Conservation (phyloP, 768 basidiomycete genomes). For the Arthromyces matolae region DNA sequence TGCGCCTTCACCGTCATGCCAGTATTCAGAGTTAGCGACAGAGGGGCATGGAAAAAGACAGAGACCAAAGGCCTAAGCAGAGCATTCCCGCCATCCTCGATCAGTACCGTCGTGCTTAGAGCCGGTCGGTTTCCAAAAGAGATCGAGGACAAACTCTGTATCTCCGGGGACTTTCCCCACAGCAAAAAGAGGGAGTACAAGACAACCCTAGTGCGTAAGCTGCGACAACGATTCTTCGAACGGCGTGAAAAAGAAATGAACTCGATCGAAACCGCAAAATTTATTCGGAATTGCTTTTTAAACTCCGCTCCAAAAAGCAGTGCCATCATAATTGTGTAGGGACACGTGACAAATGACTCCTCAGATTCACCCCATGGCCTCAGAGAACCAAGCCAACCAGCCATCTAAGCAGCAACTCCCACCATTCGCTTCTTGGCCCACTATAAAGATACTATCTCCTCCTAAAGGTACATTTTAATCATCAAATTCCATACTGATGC, state of each 20-base stretch:
- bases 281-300: constrained; percentile 15
- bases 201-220: constrained; percentile 65
- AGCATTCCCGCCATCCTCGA: constrained; percentile 49
- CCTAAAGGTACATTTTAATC: constrained; percentile 37
- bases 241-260: constrained; percentile 39
- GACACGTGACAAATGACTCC: constrained; percentile 7
- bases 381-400: constrained; percentile 21
- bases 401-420: constrained; percentile 29
- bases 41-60: constrained; percentile 55
- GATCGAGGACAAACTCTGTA: constrained; percentile 62
- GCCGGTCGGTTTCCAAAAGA: constrained; percentile 69
- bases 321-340: constrained; percentile 12
- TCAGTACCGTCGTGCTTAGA: constrained; percentile 65
- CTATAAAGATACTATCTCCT: constrained; percentile 50
- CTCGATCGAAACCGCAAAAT: constrained; percentile 13
- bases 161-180: constrained; percentile 96
- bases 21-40: constrained; percentile 41
- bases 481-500: not conserved
- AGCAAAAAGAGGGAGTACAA: constrained; percentile 52
- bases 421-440: constrained; percentile 45
- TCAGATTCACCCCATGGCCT: constrained; percentile 22
- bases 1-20: constrained; percentile 39
- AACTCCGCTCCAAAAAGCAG: constrained; percentile 22
- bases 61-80: constrained; percentile 29
- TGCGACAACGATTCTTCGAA: constrained; percentile 84